These are phyloP conservation scores for Hirsutella minnesotensis DNA, from an alignment of 2,329 filamentous ascomycete genomes.

Conservation along the genomic window DNA sequence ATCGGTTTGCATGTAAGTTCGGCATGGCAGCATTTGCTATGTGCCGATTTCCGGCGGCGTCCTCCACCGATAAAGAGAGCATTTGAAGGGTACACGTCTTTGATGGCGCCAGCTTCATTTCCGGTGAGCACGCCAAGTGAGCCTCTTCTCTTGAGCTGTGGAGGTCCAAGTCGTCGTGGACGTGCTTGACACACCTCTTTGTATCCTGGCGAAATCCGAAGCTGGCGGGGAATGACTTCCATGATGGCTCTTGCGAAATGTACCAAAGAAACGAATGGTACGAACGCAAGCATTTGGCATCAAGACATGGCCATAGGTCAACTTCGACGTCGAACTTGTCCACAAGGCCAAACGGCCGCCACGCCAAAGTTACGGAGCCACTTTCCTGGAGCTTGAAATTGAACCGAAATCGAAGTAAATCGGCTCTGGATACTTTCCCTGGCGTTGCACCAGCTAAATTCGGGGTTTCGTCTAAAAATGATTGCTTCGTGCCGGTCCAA, in stretches of 20 bases:
- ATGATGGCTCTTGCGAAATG: neutral
- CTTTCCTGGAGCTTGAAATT: neutral
- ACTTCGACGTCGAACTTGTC: neutral
- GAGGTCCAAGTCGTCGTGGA: neutral
- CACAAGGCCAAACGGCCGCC: neutral
- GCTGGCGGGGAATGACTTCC: too few relatives aligned
- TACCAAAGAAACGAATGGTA: neutral
- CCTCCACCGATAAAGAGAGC: neutral
- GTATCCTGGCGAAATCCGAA: neutral
- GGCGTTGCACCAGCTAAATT: too few relatives aligned
- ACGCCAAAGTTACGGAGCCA: neutral
- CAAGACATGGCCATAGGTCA: neutral
- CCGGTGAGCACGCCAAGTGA: neutral
- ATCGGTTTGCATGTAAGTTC: neutral
- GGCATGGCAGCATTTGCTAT: neutral
- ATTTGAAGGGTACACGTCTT: neutral
- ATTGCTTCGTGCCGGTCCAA: constrained; percentile 5
- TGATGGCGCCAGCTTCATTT: neutral
- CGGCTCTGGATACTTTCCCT: neutral
- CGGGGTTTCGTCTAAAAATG: neutral
- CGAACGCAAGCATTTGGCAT: neutral
- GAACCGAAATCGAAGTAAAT: neutral
- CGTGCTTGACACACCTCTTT: neutral
- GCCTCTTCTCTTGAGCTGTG: neutral
- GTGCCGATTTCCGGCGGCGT: neutral